Evolutionary conservation across 2,329 filamentous ascomycete genomes (phyloP).

Genomic region (Apiospora rasikravindrae): DNA sequence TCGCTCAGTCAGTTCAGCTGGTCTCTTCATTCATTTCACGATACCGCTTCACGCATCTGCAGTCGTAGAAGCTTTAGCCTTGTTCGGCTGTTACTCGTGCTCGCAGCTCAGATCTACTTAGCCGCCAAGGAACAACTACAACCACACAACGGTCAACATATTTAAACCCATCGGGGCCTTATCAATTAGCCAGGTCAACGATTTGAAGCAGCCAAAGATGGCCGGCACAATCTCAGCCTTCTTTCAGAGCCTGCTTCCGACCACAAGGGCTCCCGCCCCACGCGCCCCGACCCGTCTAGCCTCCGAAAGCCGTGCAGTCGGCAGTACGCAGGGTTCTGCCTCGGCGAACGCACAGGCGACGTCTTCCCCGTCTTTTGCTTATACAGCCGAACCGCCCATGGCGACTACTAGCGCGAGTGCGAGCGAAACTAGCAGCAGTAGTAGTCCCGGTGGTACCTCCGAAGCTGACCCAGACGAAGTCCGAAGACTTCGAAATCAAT

Average conservation of each 20-base stretch:
- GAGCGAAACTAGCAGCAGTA: not conserved
- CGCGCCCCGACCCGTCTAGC: not conserved
- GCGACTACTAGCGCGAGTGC: not conserved
- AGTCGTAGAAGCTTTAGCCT: not conserved
- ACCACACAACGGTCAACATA: not conserved
- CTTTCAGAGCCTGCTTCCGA: slow-evolving; percentile 4
- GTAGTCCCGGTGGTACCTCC: not conserved
- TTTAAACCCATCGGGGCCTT: not conserved
- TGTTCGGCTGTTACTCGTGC: not conserved
- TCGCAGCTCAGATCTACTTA: not conserved
- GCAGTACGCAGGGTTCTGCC: not conserved
- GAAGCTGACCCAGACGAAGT: not conserved
- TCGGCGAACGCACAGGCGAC: not conserved
- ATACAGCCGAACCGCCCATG: not conserved
- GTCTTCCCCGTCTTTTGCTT: not conserved
- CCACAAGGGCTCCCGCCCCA: not conserved
- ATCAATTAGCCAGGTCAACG: not conserved
- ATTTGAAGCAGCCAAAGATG: not conserved
- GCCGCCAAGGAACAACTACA: not conserved
- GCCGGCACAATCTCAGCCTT: not conserved
- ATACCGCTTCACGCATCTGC: not conserved
- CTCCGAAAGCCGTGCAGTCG: not conserved
- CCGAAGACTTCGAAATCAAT: not conserved
- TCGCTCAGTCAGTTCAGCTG: not conserved
- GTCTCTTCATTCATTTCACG: not conserved